phyloP scores from a whole-genome alignment of 2,329 filamentous ascomycete genomes.

The Ilyonectria robusta region DNA sequence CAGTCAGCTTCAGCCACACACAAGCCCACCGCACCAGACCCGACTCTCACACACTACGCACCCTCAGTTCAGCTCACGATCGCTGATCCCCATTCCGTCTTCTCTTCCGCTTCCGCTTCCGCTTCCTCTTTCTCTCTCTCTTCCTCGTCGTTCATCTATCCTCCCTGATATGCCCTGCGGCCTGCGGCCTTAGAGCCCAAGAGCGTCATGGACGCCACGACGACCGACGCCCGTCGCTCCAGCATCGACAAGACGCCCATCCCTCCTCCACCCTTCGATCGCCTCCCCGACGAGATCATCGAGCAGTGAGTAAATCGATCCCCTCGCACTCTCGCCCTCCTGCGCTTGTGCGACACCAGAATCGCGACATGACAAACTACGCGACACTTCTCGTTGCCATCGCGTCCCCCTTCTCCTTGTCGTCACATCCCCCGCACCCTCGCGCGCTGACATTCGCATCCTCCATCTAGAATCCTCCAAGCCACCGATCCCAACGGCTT shows the following conservation, averaged over 20 bases:
- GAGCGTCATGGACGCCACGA: constrained; percentile 51
- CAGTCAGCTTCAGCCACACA: constrained; percentile 35
- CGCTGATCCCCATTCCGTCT: not conserved
- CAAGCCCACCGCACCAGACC: constrained; percentile 19
- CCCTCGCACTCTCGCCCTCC: constrained; percentile 43
- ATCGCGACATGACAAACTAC: constrained; percentile 6
- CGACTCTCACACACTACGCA: not conserved
- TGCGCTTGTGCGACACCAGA: constrained; percentile 4
- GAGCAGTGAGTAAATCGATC: constrained; percentile 68
- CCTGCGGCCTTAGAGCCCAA: constrained; percentile 40
- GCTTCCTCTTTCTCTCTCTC: not conserved
- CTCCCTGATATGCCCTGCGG: constrained; percentile 44
- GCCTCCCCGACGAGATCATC: constrained; percentile 78
- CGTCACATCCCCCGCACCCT: not conserved
- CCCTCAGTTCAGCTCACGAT: not conserved
- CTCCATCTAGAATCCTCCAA: constrained; percentile 68
- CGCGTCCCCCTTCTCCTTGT: not conserved
- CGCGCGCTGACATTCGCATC: constrained; percentile 35
- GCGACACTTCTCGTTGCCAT: not conserved
- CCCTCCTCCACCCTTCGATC: constrained; percentile 62
- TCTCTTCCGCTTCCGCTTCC: constrained; percentile 7
- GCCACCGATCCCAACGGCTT: constrained; percentile 74
- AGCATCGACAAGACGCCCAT: constrained; percentile 54
- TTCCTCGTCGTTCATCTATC: constrained; percentile 2
- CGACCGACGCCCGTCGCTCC: constrained; percentile 49